Evolutionary conservation across 176 grass and related monocot species (phyloP).

Genomic region (Cenchrus americanus): DNA sequence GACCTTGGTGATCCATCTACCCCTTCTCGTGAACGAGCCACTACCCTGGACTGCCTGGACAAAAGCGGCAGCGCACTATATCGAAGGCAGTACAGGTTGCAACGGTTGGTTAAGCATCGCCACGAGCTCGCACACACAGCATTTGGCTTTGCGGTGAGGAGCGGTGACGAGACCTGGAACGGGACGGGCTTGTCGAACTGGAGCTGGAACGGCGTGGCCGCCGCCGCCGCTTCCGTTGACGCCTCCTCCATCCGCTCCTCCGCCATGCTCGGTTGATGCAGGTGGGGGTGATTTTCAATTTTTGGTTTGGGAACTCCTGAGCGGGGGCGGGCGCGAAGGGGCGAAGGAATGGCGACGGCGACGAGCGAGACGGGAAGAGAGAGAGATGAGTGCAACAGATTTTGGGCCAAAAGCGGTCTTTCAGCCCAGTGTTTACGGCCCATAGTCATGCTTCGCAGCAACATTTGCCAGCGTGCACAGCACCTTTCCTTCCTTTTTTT

Average conservation of each 20-base stretch:
- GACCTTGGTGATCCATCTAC: background rate
- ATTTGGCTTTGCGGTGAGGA: background rate
- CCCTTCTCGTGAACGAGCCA: background rate
- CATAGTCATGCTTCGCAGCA: too few relatives aligned
- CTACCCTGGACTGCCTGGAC: too few relatives aligned
- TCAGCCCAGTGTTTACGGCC: background rate
- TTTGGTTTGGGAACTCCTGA: background rate
- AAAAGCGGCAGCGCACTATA: background rate
- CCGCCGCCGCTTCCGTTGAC: conserved; percentile 33
- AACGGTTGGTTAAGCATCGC: background rate
- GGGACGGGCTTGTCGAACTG: conserved; percentile 91
- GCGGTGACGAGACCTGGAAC: conserved; percentile 61
- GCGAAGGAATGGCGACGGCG: background rate
- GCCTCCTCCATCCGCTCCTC: conserved; percentile 63
- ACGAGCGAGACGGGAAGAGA: too few relatives aligned
- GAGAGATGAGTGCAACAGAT: background rate
- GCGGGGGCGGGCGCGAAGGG: conserved; percentile 35
- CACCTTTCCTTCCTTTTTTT: too few relatives aligned
- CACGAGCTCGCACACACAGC: background rate
- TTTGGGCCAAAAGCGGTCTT: background rate
- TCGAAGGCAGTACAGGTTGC: too few relatives aligned
- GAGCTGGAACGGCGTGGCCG: conserved; percentile 81
- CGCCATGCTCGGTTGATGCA: conserved; percentile 27
- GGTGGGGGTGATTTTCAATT: background rate
- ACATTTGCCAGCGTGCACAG: too few relatives aligned